Evolutionary conservation across 768 basidiomycete species (phyloP), one percentile per base, ranked within the genome.

Genomic region (Mycena galericulata): DNA sequence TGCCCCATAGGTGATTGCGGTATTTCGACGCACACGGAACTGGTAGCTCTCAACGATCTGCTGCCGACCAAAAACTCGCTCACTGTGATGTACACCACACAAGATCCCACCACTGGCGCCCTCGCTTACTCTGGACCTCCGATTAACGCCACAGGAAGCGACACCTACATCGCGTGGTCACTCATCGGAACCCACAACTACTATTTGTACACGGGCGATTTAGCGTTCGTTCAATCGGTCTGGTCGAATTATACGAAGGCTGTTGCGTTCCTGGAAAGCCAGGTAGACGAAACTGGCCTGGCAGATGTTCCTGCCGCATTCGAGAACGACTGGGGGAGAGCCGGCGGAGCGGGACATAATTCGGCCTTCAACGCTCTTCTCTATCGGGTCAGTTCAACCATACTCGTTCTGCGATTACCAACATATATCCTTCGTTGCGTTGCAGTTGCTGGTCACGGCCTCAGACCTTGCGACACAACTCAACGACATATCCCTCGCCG

Each of bases 111-210:
- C 24, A 85, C 84, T 1, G 85, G 86, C 26, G 83, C 83, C 9
- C 76, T 86, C 0, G 83, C 82, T 30, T 85, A 85, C 62, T 85
- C 85, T 32, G 84, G 71, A 60, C 84, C 72, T 56, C 82, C 73
- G 22, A 79, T 77, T 70, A 81, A 79, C 67, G 81, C 75, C 40
- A 73, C 58, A 30, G 79, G 76, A 18, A 79, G 79, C 50, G 83
- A 82, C 67, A 86, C 86, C 0, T 87, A 87, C 67, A 85, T 86
- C 57, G 76, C 81, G 12, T 87, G 85, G 85, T 84, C 86, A 27
- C 78, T 87, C 65, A 85, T 87, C 58, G 80, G 79, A 6, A 78
- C 78, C 7, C 75, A 79, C 59, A 80, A 74, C 74, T 84, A 85
- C 69, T 84, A 76, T 62, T 69, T 86, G 17, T 87, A 86, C 72